Base-by-base conservation (phyloP, 139 green algal genomes). In the Pseudopediastrum boryanum region DNA sequence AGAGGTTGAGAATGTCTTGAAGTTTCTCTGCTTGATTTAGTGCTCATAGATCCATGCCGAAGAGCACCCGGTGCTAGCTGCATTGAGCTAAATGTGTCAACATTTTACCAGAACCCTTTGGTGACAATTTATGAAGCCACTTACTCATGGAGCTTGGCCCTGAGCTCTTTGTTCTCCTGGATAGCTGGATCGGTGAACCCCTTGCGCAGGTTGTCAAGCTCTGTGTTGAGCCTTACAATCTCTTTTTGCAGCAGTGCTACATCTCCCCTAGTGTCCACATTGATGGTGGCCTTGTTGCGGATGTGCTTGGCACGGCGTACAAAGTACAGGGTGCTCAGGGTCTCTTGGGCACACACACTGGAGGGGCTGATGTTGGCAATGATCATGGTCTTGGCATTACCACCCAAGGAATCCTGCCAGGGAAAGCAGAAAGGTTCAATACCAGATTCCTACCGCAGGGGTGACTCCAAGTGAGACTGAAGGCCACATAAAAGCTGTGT, bases 301-400 rank as follows among this genome's bases (percentile, higher is more conserved):
- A 99, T 95, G 70, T 88, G 83, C 88, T 99, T 99, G 27, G 94
- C 93, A 13, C 92, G 77, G 68, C 87, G 78, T 36, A 93, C 95
- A 86, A 98, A 98, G 23, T 89, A 85, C 29, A 98, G 90, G 21
- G 95, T 98, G 82, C 77, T 91, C n/a, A 96, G 80, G 16, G 95
- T 98, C 87, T 98, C 95, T 9, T 79, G 59, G 27, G 75, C 35
- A 71, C 58, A 89, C 7, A 87, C 78, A 31, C 61, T 72, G 61
- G 74, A 82, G 6, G 94, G 93, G 58, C 82, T 92, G 52, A 98
- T 88, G 68, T 95, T 96, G 56, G 95, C 94, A 29, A 98, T 91
- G 82, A 98, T 95, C 13, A 93, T 85, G 2, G 95, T 98, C 84
- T 98, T 98, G 36, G 95, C 89, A 70, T 98, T 99, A 64, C 95